A percentile compares a stretch with the other conserved stretches of the same genome.
These are phyloP conservation scores for Auriculariales sp. DNA, from an alignment of 768 basidiomycete species.

Conservation along the genomic window DNA sequence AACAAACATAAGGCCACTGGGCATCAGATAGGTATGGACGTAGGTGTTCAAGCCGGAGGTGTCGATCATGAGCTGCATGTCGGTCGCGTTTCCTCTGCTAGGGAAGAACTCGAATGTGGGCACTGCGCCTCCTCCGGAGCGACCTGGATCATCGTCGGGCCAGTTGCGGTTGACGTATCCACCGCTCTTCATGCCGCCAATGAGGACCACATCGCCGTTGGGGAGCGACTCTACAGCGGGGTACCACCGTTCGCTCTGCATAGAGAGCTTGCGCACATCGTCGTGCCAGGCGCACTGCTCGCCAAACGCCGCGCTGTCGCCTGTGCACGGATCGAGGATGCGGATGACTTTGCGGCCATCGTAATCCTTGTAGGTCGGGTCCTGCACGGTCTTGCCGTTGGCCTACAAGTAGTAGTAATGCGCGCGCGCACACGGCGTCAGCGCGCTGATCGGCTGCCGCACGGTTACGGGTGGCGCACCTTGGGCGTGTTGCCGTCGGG, in stretches of 20 bases:
- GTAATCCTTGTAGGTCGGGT: slow-evolving; percentile 60
- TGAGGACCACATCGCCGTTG: slow-evolving; percentile 65
- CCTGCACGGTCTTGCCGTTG: slow-evolving; percentile 33
- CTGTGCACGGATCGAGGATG: slow-evolving; percentile 61
- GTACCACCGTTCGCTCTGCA: slow-evolving; percentile 67
- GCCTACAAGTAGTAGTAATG: not conserved
- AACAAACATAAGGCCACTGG: slow-evolving; percentile 64
- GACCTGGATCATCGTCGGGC: slow-evolving; percentile 49
- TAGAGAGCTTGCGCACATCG: slow-evolving; percentile 40
- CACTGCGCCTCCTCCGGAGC: slow-evolving; percentile 58
- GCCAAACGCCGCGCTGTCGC: slow-evolving; percentile 29
- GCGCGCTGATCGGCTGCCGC: slow-evolving; percentile 2
- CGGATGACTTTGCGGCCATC: slow-evolving; percentile 74
- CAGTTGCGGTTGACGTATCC: slow-evolving; percentile 69
- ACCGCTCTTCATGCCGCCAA: slow-evolving; percentile 68
- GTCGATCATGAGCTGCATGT: slow-evolving; percentile 51
- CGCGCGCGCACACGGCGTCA: slow-evolving; percentile 19
- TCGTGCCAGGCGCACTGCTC: slow-evolving; percentile 60
- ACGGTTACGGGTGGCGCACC: slow-evolving; percentile 18
- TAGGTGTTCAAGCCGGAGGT: slow-evolving; percentile 72
- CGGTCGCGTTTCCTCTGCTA: slow-evolving; percentile 25
- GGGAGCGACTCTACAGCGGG: slow-evolving; percentile 57
- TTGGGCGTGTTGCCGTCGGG: slow-evolving; percentile 33
- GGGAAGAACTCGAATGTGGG: slow-evolving; percentile 80
- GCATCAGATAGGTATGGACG: slow-evolving; percentile 57